phyloP scores from a whole-genome alignment of 352 stramenopile species.

The Thraustotheca clavata region DNA sequence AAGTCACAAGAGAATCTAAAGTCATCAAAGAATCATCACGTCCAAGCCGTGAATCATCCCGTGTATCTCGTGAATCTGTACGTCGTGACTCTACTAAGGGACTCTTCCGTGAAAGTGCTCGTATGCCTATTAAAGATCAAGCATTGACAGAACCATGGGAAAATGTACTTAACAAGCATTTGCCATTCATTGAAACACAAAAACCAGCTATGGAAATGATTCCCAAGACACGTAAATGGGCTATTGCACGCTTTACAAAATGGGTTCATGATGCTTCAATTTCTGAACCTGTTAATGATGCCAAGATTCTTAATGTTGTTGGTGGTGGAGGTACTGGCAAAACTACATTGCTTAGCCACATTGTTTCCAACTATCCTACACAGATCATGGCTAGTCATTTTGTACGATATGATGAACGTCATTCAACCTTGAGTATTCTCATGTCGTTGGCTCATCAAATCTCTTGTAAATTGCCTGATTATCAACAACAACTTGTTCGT shows the following conservation, averaged over 20 bases:
- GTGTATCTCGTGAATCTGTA: not conserved
- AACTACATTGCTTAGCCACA: conserved; percentile 42
- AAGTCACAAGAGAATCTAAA: too few relatives aligned
- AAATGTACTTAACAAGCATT: not conserved
- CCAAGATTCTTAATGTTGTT: conserved; percentile 50
- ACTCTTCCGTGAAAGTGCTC: not conserved
- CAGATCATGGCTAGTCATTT: conserved; percentile 60
- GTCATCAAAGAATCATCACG: not conserved
- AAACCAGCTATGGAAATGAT: not conserved
- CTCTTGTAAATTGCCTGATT: conserved; percentile 46
- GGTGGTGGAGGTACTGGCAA: conserved; percentile 65
- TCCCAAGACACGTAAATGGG: conserved; percentile 51
- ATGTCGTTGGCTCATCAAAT: conserved; percentile 78
- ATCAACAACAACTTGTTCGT: conserved; percentile 73
- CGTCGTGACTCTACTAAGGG: not conserved
- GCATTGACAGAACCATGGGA: conserved; percentile 9
- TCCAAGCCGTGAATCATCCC: too few relatives aligned
- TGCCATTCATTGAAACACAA: conserved; percentile 10
- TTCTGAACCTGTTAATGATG: conserved; percentile 40
- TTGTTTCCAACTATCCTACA: conserved; percentile 44
- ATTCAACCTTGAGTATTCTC: conserved; percentile 59
- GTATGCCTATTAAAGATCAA: not conserved
- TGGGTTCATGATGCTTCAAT: conserved; percentile 50
- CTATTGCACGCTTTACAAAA: conserved; percentile 51
- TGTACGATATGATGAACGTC: conserved; percentile 69